A percentile compares a stretch with the other conserved stretches of the same genome.
Conservation (phyloP, 1,284 basidiomycete genomes). For the Cutaneotrichosporon mucoides region DNA sequence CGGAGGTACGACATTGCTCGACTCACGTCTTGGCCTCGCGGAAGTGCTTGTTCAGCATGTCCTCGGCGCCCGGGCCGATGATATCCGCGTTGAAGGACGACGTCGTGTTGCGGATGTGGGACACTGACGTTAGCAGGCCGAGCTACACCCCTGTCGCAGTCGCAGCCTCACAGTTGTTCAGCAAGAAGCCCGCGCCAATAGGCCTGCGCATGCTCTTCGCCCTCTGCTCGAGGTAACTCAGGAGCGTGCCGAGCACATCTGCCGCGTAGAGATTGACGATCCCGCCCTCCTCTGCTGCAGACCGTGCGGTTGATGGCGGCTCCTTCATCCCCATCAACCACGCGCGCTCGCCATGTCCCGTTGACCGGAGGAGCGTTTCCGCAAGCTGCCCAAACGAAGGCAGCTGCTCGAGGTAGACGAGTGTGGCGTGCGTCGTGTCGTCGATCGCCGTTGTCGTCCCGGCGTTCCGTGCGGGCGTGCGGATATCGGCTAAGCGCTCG, state of each 20-base stretch:
- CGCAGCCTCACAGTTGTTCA: constrained; percentile 46
- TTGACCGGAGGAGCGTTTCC: constrained; percentile 34
- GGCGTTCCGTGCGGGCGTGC: constrained; percentile 15
- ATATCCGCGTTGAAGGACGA: constrained; percentile 42
- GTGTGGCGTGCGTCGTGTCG: constrained; percentile 40
- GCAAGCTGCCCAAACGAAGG: constrained; percentile 37
- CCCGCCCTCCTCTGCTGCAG: constrained; percentile 40
- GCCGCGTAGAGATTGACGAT: constrained; percentile 46
- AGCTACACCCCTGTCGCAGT: no score
- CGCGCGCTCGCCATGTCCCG: constrained; percentile 43
- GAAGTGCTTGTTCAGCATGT: constrained; percentile 47
- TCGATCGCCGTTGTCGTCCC: constrained; percentile 25
- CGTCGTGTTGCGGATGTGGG: constrained; percentile 46
- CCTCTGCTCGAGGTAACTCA: constrained; percentile 34
- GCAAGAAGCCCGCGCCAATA: constrained; percentile 37
- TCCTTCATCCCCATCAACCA: constrained; percentile 50
- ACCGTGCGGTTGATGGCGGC: constrained; percentile 31
- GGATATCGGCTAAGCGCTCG: constrained; percentile 46
- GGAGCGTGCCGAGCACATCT: constrained; percentile 45
- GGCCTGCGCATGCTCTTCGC: constrained; percentile 37
- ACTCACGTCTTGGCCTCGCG: constrained; percentile 42
- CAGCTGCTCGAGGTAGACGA: constrained; percentile 44
- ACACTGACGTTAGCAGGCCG: constrained; percentile 31
- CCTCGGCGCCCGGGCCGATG: constrained; percentile 45
- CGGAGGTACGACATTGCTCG: not conserved